phyloP scores from a whole-genome alignment of 1,284 basidiomycete genomes.

The Acaromyces ingoldii region DNA sequence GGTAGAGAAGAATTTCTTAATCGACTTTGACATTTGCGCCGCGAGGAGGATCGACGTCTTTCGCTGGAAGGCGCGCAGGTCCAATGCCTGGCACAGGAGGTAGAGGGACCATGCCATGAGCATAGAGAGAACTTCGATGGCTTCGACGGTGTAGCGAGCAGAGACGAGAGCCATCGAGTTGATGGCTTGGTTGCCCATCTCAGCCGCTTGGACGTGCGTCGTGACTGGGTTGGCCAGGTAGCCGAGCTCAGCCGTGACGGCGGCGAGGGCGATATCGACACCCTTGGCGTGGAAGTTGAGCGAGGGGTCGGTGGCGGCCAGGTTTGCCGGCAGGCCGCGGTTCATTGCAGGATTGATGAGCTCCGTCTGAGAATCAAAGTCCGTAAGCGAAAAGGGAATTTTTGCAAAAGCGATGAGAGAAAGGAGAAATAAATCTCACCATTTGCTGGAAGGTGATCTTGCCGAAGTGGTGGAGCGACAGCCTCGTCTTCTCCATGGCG shows the following conservation, averaged over 20 bases:
- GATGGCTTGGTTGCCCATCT: constrained; percentile 20
- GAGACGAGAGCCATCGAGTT: constrained; percentile 21
- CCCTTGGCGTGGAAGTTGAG: constrained; percentile 76
- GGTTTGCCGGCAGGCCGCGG: constrained; percentile 17
- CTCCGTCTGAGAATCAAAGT: no score
- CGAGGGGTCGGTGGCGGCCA: constrained; percentile 20
- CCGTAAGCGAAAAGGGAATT: no score
- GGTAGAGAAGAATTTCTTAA: constrained; percentile 29
- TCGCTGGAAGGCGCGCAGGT: constrained; percentile 39
- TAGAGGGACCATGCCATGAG: constrained; percentile 43
- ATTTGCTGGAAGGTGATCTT: constrained; percentile 75
- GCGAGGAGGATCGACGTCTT: constrained; percentile 24
- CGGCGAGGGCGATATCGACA: constrained; percentile 65
- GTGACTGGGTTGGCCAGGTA: constrained; percentile 77
- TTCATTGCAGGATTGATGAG: constrained; percentile 55
- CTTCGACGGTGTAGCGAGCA: constrained; percentile 16
- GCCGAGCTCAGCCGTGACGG: constrained; percentile 60
- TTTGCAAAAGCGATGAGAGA: no score
- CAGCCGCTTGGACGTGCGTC: constrained; percentile 65
- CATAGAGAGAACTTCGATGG: constrained; percentile 27
- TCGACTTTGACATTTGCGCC: constrained; percentile 17
- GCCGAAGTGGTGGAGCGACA: constrained; percentile 72
- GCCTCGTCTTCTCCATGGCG: constrained; percentile 78
- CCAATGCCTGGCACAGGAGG: constrained; percentile 40
- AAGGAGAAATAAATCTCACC: neutral